phyloP scores from a whole-genome alignment of 768 basidiomycete species.

The Mycena filopes region DNA sequence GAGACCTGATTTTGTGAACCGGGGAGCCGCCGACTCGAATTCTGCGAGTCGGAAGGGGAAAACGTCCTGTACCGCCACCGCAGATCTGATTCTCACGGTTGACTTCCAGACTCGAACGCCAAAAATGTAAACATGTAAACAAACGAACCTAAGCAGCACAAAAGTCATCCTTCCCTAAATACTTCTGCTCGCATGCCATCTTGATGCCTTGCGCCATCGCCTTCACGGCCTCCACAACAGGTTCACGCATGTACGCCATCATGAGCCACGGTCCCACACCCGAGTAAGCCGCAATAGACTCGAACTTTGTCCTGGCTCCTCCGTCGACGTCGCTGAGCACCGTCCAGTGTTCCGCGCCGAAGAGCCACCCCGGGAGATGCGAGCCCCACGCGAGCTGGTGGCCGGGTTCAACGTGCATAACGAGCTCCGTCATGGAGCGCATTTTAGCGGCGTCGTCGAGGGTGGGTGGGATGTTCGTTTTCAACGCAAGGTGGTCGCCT shows the following conservation, averaged over 20 bases:
- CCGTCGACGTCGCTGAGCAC: conserved; percentile 19
- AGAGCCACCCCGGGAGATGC: conserved; percentile 15
- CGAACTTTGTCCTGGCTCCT: conserved; percentile 19
- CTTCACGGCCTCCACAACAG: not conserved
- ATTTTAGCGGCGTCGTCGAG: conserved; percentile 22
- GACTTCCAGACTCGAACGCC: no score
- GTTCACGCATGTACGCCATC: conserved; percentile 9
- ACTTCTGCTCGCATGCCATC: conserved; percentile 13
- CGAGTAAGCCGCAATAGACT: conserved; percentile 6
- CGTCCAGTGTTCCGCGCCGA: conserved; percentile 15
- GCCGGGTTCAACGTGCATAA: conserved; percentile 12
- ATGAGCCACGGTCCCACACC: conserved; percentile 13
- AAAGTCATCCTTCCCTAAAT: not conserved
- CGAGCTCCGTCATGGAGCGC: conserved; percentile 17
- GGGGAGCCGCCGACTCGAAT: no score
- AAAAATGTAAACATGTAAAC: no score
- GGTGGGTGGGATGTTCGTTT: conserved; percentile 17
- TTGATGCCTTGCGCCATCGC: conserved; percentile 23
- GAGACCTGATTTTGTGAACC: no score
- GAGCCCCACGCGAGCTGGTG: conserved; percentile 20
- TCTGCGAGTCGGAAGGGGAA: no score
- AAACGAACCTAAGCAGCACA: no score
- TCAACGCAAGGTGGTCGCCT: conserved; percentile 11
- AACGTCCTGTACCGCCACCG: no score
- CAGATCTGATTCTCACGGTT: no score